Evolutionary conservation across 106 monocot genomes (phyloP).

Genomic region (Posidonia australis): DNA sequence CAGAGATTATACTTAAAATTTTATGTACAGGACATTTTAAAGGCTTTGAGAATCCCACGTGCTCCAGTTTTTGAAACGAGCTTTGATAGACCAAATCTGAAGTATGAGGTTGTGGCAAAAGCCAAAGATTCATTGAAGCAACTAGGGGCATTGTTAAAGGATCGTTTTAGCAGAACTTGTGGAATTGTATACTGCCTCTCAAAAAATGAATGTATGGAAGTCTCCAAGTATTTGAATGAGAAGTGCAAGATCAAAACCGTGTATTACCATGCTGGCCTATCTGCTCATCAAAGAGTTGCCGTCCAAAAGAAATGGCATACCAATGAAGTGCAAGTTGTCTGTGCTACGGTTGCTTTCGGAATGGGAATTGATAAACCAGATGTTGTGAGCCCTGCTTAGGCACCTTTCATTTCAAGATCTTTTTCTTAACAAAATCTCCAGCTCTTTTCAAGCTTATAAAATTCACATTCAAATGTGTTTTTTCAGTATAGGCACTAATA

Average conservation of each 20-base stretch:
- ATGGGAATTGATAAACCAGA: slow-evolving; percentile 99
- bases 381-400: slow-evolving; percentile 48
- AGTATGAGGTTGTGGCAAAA: slow-evolving; percentile 68
- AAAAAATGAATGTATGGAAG: slow-evolving; percentile 70
- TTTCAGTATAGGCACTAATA: too few relatives aligned
- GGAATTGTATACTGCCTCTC: slow-evolving; percentile 96
- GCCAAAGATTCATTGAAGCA: slow-evolving; percentile 78
- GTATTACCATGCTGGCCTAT: slow-evolving; percentile 88
- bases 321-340: slow-evolving; percentile 77
- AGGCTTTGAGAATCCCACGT: slow-evolving; percentile 59
- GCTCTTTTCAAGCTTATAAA: background rate
- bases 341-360: slow-evolving; percentile 97
- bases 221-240: slow-evolving; percentile 60
- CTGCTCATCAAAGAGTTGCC: slow-evolving; percentile 53
- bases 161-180: slow-evolving; percentile 58
- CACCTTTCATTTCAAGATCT: background rate
- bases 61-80: slow-evolving; percentile 71
- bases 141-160: slow-evolving; percentile 66
- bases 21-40: slow-evolving; percentile 63
- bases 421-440: too few relatives aligned
- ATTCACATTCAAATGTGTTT: background rate
- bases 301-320: slow-evolving; percentile 85
- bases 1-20: background rate
- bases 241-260: slow-evolving; percentile 73
- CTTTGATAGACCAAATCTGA: slow-evolving; percentile 87